phyloP scores from a whole-genome alignment of 2,329 filamentous ascomycete species.

The Beauveria bassiana region DNA sequence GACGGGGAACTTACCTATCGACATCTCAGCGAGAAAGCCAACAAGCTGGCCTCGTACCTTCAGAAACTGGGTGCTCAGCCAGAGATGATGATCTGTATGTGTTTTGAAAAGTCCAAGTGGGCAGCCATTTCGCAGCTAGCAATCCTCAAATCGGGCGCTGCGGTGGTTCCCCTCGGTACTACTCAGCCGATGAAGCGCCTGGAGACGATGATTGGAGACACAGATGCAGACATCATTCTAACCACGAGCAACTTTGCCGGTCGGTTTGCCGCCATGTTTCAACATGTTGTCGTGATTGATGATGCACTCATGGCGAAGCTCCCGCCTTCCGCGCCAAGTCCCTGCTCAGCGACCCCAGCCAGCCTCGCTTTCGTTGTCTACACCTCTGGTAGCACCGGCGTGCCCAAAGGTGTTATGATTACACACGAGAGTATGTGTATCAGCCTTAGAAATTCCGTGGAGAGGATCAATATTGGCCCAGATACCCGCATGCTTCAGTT shows the following conservation, averaged over 20 bases:
- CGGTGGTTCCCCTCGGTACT: background rate
- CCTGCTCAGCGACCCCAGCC: background rate
- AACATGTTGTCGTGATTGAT: background rate
- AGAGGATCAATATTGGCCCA: background rate
- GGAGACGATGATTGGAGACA: background rate
- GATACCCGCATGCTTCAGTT: conserved; percentile 6
- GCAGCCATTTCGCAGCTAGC: background rate
- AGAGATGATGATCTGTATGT: background rate
- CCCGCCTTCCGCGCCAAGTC: background rate
- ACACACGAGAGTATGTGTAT: conserved; percentile 3
- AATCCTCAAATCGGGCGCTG: background rate
- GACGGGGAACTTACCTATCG: background rate
- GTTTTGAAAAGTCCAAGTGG: conserved; percentile 6
- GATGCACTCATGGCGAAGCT: background rate
- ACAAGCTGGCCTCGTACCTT: background rate
- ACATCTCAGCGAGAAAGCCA: background rate
- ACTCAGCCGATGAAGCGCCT: background rate
- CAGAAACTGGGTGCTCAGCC: background rate
- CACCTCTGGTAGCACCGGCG: background rate
- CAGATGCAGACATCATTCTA: background rate
- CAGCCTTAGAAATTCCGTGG: background rate
- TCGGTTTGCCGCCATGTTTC: background rate
- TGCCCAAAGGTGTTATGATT: background rate
- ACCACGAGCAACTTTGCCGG: background rate
- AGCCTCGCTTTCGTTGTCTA: background rate